These are phyloP conservation scores for Cubamyces lactineus DNA, from an alignment of 768 basidiomycete genomes.

Conservation along the genomic window DNA sequence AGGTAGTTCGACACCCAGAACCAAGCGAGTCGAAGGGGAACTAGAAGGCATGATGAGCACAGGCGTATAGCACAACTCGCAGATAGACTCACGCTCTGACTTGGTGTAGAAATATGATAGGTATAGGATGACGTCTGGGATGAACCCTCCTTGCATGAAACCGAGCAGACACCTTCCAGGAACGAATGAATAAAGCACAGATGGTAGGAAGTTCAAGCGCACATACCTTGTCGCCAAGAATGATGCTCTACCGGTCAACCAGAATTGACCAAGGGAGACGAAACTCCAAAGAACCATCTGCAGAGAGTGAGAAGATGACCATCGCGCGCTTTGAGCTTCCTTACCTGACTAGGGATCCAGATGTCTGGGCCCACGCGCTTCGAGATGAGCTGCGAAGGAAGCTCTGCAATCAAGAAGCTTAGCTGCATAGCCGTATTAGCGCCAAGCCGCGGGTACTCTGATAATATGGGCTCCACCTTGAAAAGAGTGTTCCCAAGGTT, in stretches of 20 bases:
- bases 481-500: conserved; percentile 67
- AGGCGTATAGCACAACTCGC: background rate
- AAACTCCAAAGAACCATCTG: conserved; percentile 61
- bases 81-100: conserved; percentile 46
- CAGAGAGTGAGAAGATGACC: background rate
- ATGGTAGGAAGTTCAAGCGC: too few species aligned
- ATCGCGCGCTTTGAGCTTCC: background rate
- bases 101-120: conserved; percentile 69
- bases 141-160: conserved; percentile 67
- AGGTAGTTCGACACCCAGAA: conserved; percentile 70
- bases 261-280: conserved; percentile 60
- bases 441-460: too few species aligned
- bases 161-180: conserved; percentile 50
- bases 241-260: conserved; percentile 52
- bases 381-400: conserved; percentile 69
- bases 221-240: conserved; percentile 57
- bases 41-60: conserved; percentile 30
- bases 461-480: conserved; percentile 34
- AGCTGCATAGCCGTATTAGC: conserved; percentile 12
- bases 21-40: conserved; percentile 67
- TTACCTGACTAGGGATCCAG: conserved; percentile 64
- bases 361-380: conserved; percentile 70
- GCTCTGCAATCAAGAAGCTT: conserved; percentile 46
- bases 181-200: conserved; percentile 7
- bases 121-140: conserved; percentile 66